Base-by-base conservation (phyloP, 305 asterid genomes). In the Caryopteris hybrid region DNA sequence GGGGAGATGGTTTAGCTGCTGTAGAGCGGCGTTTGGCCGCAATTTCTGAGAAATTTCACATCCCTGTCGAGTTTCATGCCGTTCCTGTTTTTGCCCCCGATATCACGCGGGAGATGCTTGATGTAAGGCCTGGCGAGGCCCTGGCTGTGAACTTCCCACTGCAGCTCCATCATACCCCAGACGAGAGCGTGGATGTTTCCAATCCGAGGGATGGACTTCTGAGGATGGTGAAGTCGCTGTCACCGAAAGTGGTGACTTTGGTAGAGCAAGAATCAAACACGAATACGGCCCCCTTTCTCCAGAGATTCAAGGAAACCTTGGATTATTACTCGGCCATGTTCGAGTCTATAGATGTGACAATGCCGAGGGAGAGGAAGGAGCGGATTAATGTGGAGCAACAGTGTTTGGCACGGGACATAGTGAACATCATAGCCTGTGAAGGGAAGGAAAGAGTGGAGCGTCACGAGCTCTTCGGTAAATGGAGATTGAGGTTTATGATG, bases 221-320 rank as follows among this genome's bases (percentile, higher is more conserved):
- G 23, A 77, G 97, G 75, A 75, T 82, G 88, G 78, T 90, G 45
- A 88, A 71, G 20, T 85, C 92, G 0, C 85, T 90, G 2, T 36
- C 63, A 17, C 94, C 97, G 0, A 84, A 81, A 64, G 96, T 90
- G 41, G 89, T 85, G 42, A 90, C 97, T 3, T 68, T 90, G 56
- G 90, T 90, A 4, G 97, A 90, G 80, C 97, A 90, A 66, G 97
- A 90, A 75, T 88, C 96, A 1, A 90, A 90, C 78, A 83, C 96
- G 12, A 90, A 90, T 52, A 88, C 96, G 0, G 88, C 96, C 6
- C 90, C 91, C 1, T 88, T 90, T 41, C 76, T 86, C 22, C 79
- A 87, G 0, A 73, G 97, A 59, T 90, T 90, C 76, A 25, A 21
- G 12, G 97, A 90, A 63, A 58, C 92, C 3, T 72, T 90, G 5